Conservation (phyloP, 345 rosid genomes). For the Clarkia xantiana region DNA sequence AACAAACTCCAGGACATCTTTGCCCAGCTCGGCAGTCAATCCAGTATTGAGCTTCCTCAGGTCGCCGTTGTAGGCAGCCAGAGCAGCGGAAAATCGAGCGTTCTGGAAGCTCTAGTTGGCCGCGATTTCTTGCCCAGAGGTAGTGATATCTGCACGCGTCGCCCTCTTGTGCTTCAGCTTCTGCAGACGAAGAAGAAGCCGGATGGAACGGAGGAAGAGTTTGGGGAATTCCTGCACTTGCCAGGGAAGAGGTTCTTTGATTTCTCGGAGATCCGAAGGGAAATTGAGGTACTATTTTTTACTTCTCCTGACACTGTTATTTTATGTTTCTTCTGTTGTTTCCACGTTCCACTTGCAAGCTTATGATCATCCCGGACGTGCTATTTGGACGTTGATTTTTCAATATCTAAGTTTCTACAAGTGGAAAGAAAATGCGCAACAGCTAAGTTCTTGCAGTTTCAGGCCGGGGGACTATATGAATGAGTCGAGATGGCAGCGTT, state of each 20-base stretch:
- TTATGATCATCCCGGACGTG: no score
- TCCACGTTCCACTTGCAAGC: no score
- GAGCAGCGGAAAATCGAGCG: constrained; percentile 99
- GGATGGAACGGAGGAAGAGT: constrained; percentile 66
- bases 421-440: no score
- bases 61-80: constrained; percentile 98
- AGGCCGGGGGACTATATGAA: no score
- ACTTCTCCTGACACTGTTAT: background rate
- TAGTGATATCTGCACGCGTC: constrained; percentile 81
- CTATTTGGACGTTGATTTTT: no score
- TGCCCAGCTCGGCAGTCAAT: constrained; percentile 84
- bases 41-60: constrained; percentile 90
- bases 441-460: no score
- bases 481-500: no score
- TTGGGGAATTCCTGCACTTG: constrained; percentile 87
- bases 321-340: no score
- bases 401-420: no score
- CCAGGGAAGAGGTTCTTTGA: constrained; percentile 68
- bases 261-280: constrained; percentile 87
- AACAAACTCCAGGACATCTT: constrained; percentile 94
- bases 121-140: constrained; percentile 96
- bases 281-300: constrained; percentile 58
- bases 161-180: constrained; percentile 92
- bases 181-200: constrained; percentile 58
- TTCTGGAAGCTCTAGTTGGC: constrained; percentile 92